Evolutionary conservation across 208 protist genomes (phyloP), one percentile per base, ranked within the genome.

Genomic region (Leishmania tarentolae): DNA sequence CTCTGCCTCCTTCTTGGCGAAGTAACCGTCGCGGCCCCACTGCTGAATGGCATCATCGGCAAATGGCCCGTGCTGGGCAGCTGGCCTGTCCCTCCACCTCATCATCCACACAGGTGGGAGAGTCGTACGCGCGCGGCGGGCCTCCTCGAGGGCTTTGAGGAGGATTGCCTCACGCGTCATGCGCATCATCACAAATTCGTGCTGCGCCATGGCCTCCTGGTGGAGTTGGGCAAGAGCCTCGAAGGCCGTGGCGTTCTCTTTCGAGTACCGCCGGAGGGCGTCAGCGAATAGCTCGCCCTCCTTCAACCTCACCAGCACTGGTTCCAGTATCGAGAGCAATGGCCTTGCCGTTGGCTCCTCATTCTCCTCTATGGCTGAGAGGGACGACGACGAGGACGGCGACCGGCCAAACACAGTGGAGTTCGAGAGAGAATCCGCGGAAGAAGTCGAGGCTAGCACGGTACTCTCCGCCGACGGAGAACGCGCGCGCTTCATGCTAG

Each of bases 81-180:
- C 28, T 9, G 84, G 84, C 66, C 73, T 84, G 15, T 59, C 81
- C 35, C 52, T 65, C 87, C 87, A 90, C 37, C 84, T 75, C 47
- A 90, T 75, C 75, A 86, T 83, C 87, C 87, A 90, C 61, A 83
- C 75, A 15, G 44, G 79, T 28, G 81, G 70, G 44, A 84, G 78
- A 24, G 37, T 52, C 19, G 65, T 44, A 6, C 77, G 31, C 21
- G 75, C 73, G 70, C 72, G 73, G 11, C 57, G 76, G 19, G 78
- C 76, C 79, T 88, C 84, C 5, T 59, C 66, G 7, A 84, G n/a
- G 0, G 87, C 87, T 65, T 72, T 81, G 24, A 88, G 71, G n/a
- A 90, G 76, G 6, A 90, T 50, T 5, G 84, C 80, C 69, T 90
- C 84, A 9, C 87, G 87, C 40, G 63, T 83, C 80, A 90, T 84